phyloP scores from a whole-genome alignment of 495 filamentous ascomycete genomes.

The Hyaloscypha variabilis region DNA sequence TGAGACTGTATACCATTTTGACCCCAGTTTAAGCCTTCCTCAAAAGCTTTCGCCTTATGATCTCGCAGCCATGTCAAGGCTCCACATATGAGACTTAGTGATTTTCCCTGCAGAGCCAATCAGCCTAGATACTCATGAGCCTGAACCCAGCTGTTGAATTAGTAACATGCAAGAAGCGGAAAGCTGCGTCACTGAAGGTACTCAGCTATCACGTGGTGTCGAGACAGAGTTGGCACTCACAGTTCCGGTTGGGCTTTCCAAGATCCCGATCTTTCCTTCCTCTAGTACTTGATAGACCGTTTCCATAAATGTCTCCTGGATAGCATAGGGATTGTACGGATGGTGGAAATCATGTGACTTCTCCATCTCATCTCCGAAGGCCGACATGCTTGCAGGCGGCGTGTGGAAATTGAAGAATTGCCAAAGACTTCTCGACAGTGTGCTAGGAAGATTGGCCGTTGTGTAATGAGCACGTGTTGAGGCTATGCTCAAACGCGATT shows the following conservation, averaged over 20 bases:
- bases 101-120: slow-evolving; percentile 73
- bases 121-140: background rate
- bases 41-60: slow-evolving; percentile 70
- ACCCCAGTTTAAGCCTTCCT: slow-evolving; percentile 52
- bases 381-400: background rate
- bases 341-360: slow-evolving; percentile 67
- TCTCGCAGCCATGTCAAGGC: slow-evolving; percentile 92
- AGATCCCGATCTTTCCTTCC: slow-evolving; percentile 81
- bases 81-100: slow-evolving; percentile 90
- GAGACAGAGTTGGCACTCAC: slow-evolving; percentile 40
- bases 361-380: background rate
- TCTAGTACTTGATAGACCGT: slow-evolving; percentile 83
- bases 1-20: slow-evolving; percentile 33
- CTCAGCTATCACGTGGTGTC: slow-evolving; percentile 23
- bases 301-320: slow-evolving; percentile 90
- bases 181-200: background rate
- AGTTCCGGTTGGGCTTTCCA: slow-evolving; percentile 89
- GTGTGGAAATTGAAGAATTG: background rate
- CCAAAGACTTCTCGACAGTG: background rate
- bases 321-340: slow-evolving; percentile 87
- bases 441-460: background rate
- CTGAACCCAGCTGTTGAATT: slow-evolving; percentile 2
- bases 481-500: slow-evolving; percentile 14
- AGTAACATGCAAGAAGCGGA: background rate
- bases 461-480: slow-evolving; percentile 14